Evolutionary conservation across 139 green algal species (phyloP), one percentile per base, ranked within the genome.

Genomic region (Asterochloris sp.): DNA sequence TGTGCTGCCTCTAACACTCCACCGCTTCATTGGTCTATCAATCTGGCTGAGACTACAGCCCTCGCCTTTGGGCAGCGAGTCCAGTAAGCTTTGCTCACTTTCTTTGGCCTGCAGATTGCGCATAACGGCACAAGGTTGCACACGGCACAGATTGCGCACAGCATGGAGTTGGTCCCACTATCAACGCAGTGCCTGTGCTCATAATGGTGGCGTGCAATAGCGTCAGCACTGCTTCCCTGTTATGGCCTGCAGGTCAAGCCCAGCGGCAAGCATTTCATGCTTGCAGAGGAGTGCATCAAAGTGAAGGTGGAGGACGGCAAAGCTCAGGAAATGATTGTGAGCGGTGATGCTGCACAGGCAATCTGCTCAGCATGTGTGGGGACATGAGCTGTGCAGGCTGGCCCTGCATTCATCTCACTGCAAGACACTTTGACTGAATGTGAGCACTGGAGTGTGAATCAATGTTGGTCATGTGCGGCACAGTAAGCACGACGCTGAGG

Each of bases 291-390:
- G 62, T 68, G 75, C 8, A 27, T 85, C 19, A 82, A 68, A 19
- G 84, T 90, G 38, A 88, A 80, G 64, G 82, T 90, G 62, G 85
- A 86, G 54, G 77, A 81, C 47, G 75, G 82, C 12, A 27, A 73
- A 47, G 83, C 89, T 69, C 67, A 67, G 60, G 69, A 88, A 24
- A 89, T 83, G 15, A 15, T 27, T 62, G 80, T 83, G 15, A 76
- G 76, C 38, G 6, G 2, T 6, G 38, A 6, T 54, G 38, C 38
- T 54, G 38, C 6, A 54, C 38, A 54, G 6, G 38, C 38, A 54
- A 54, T 54, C 38, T 54, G 38, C 38, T 54, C 38, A 54, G 38
- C 38, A 54, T 54, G 38, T 10, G 38, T 6, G 6, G 38, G 38
- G 38, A 54, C 38, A 54, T 54, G 4, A 54, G 38, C 38, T 54